phyloP scores from a whole-genome alignment of 140 eudicot genomes.

The Cichorium intybus region DNA sequence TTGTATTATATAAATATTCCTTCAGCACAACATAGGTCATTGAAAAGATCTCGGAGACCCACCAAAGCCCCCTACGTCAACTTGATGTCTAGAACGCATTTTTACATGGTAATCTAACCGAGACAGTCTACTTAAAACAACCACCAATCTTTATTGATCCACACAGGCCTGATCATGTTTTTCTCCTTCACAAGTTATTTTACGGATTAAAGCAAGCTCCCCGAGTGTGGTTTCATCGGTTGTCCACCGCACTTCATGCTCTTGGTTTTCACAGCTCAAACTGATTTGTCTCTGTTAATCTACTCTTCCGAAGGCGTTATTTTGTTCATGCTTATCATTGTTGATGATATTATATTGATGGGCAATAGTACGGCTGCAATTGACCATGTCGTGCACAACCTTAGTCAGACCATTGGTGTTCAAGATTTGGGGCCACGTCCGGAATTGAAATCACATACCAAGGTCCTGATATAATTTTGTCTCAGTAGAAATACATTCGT shows the following conservation, averaged over 20 bases:
- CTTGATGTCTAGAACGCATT: too few relatives aligned
- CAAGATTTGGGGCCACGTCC: too few relatives aligned
- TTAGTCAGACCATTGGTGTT: too few relatives aligned
- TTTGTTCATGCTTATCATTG: background rate
- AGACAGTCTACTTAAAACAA: background rate
- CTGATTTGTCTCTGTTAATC: background rate
- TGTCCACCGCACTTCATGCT: background rate
- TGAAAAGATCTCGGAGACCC: slow-evolving; percentile 14
- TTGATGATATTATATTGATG: background rate
- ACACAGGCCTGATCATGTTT: background rate
- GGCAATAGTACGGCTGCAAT: background rate
- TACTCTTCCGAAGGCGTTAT: background rate
- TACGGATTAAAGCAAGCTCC: background rate
- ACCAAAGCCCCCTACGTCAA: too few relatives aligned
- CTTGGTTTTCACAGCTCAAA: background rate
- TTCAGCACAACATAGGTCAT: slow-evolving; percentile 19
- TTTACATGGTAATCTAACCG: too few relatives aligned
- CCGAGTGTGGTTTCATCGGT: background rate
- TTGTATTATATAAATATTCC: slow-evolving; percentile 6
- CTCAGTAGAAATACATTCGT: background rate
- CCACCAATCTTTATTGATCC: background rate
- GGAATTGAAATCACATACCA: background rate
- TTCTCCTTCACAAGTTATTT: background rate
- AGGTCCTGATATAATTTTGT: background rate
- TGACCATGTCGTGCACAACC: too few relatives aligned